Conservation (phyloP, 208 protist species). For the Leptomonas seymouri region DNA sequence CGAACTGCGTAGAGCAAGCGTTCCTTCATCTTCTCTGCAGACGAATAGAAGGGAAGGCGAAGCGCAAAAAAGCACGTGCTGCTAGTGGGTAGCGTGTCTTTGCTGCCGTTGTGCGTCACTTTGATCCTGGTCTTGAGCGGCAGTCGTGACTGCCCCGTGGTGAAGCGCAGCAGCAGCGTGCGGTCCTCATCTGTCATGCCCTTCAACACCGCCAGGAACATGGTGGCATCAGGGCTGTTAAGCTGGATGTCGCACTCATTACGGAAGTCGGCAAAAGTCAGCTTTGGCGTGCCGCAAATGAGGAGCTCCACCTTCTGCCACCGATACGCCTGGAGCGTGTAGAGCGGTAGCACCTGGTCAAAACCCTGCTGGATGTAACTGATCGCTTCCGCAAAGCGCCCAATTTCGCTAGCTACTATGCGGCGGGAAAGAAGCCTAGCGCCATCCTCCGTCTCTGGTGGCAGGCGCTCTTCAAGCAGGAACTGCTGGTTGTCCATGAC, state of each 20-base stretch:
- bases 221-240: constrained; percentile 42
- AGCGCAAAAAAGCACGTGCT: constrained; percentile 96
- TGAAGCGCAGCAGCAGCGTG: constrained; percentile 85
- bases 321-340: constrained; percentile 83
- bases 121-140: constrained; percentile 87
- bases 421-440: constrained; percentile 63
- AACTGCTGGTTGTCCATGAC: constrained; percentile 51
- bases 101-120: constrained; percentile 70
- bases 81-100: constrained; percentile 88
- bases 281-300: constrained; percentile 80
- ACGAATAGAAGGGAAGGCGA: constrained; percentile 90
- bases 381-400: constrained; percentile 69
- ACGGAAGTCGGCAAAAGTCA: constrained; percentile 79
- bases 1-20: constrained; percentile 95
- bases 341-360: constrained; percentile 79
- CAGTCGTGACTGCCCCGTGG: constrained; percentile 86
- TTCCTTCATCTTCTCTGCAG: constrained; percentile 87
- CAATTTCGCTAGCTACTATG: constrained; percentile 66
- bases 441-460: constrained; percentile 44
- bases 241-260: constrained; percentile 80
- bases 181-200: constrained; percentile 88
- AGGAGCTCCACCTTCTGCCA: constrained; percentile 85
- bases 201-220: constrained; percentile 79
- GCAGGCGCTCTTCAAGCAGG: constrained; percentile 43
- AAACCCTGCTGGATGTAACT: constrained; percentile 82